Conservation (phyloP, 2,329 filamentous ascomycete genomes). For the Phyllosticta paracitricarpa region DNA sequence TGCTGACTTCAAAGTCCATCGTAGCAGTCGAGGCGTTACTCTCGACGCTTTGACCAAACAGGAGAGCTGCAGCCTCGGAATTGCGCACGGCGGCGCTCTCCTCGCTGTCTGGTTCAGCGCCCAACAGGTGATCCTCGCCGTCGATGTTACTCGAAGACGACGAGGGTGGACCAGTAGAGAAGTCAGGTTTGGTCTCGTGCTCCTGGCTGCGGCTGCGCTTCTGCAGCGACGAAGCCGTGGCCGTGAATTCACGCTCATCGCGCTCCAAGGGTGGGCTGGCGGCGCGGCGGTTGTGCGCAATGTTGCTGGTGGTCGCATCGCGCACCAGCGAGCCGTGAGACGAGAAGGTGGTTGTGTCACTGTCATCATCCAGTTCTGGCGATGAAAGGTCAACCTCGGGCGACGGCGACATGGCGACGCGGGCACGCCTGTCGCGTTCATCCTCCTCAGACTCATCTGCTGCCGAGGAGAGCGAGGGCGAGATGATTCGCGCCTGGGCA, state of each 20-base stretch:
- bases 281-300: conserved; percentile 56
- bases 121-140: conserved; percentile 28
- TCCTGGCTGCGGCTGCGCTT: conserved; percentile 40
- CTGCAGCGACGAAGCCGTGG: conserved; percentile 79
- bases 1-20: conserved; percentile 26
- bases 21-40: not conserved
- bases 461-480: conserved; percentile 72
- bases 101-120: conserved; percentile 34
- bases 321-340: conserved; percentile 24
- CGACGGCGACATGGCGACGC: conserved; percentile 68
- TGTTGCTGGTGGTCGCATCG: conserved; percentile 25
- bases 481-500: conserved; percentile 54
- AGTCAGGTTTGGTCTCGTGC: conserved; percentile 25
- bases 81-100: conserved; percentile 41
- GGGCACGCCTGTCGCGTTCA: conserved; percentile 46
- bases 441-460: conserved; percentile 54
- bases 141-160: conserved; percentile 17
- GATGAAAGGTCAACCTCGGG: conserved; percentile 88
- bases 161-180: conserved; percentile 28
- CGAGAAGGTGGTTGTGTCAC: conserved; percentile 48
- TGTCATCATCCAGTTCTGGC: conserved; percentile 75
- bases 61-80: conserved; percentile 37
- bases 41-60: conserved; percentile 36
- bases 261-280: conserved; percentile 82
- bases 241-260: conserved; percentile 93